These are phyloP conservation scores for Dictyostelium intermedium DNA, from an alignment of 78 protist genomes.

Conservation along the genomic window DNA sequence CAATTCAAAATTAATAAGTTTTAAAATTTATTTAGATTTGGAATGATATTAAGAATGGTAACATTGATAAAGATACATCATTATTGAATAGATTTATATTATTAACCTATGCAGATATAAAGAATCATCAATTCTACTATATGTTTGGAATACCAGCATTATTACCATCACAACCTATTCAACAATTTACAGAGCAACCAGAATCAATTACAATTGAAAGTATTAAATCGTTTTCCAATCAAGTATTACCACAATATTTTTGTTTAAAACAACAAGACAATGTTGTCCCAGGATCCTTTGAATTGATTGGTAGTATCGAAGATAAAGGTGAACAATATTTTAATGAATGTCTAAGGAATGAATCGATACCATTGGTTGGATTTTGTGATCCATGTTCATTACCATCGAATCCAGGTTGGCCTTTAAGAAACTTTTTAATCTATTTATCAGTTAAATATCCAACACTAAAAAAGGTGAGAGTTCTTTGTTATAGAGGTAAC, in stretches of 20 bases:
- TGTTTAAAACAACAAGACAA: not conserved
- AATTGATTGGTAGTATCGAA: not conserved
- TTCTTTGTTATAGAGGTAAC: not conserved
- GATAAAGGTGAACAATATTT: not conserved
- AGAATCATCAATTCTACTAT: constrained; percentile 89
- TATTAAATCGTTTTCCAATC: not conserved
- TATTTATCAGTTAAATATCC: not conserved
- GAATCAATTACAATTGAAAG: not conserved
- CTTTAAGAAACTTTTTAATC: constrained; percentile 85
- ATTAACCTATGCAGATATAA: constrained; percentile 91
- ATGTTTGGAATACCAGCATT: constrained; percentile 92
- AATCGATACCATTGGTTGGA: constrained; percentile 12
- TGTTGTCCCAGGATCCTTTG: not conserved
- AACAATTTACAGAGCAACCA: not conserved
- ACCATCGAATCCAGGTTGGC: constrained; percentile 91
- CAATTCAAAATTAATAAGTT: too few species aligned
- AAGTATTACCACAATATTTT: not conserved
- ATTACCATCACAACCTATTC: constrained; percentile 48
- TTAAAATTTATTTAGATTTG: constrained; percentile 27
- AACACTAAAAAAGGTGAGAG: not conserved
- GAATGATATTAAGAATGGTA: constrained; percentile 81
- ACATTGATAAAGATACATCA: constrained; percentile 62
- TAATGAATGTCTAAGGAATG: not conserved
- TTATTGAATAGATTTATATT: constrained; percentile 78
- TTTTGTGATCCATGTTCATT: constrained; percentile 84